Conservation (phyloP, 2,329 filamentous ascomycete genomes). For the Diaporthe velutina region DNA sequence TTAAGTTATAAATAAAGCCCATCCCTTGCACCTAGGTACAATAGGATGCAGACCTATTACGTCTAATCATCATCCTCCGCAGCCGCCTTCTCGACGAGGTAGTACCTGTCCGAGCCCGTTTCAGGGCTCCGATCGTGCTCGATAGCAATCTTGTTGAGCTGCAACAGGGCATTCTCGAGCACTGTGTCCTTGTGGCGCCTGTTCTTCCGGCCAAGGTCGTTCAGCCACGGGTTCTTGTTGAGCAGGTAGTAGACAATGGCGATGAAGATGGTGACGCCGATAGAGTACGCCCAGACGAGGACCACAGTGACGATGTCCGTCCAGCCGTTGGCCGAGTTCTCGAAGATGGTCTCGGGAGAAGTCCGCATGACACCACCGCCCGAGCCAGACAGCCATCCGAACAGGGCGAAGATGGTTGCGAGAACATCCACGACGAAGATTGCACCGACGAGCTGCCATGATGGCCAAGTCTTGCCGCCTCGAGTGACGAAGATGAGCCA, state of each 20-base stretch:
- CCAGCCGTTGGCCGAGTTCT: conserved; percentile 54
- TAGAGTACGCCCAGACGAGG: conserved; percentile 75
- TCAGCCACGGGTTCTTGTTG: conserved; percentile 69
- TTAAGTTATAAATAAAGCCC: neutral
- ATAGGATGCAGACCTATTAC: neutral
- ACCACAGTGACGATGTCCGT: conserved; percentile 72
- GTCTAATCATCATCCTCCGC: conserved; percentile 40
- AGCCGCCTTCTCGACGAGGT: conserved; percentile 39
- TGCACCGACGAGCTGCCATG: conserved; percentile 79
- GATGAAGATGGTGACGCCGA: conserved; percentile 74
- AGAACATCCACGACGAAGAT: conserved; percentile 80
- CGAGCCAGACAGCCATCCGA: conserved; percentile 74
- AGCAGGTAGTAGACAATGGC: conserved; percentile 75
- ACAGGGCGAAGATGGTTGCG: conserved; percentile 80
- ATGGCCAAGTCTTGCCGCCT: conserved; percentile 79
- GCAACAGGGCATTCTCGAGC: conserved; percentile 75
- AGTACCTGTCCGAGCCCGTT: conserved; percentile 34
- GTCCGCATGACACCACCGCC: conserved; percentile 43
- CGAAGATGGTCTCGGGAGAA: conserved; percentile 46
- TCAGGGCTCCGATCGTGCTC: conserved; percentile 65
- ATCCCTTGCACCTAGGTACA: neutral
- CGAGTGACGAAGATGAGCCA: conserved; percentile 86
- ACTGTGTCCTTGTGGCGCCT: conserved; percentile 71
- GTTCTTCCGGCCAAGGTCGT: conserved; percentile 74
- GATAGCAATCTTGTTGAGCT: conserved; percentile 73